Evolutionary conservation across 352 stramenopile species (phyloP).

Genomic region (Phytophthora pinifolia): DNA sequence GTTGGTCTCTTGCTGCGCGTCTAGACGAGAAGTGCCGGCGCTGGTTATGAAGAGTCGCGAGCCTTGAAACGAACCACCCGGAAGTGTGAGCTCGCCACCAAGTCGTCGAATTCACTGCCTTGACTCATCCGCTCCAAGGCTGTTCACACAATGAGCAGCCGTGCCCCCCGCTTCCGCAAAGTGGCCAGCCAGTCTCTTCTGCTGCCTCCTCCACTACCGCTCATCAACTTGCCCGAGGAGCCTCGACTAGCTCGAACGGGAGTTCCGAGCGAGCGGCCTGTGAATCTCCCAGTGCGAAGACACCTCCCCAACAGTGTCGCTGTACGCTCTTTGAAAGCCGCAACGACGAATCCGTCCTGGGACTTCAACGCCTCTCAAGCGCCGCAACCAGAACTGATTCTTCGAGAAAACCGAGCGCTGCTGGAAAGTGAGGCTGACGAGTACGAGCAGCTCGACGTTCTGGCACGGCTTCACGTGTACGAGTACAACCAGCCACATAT

Average conservation of each 20-base stretch:
- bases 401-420: conserved; percentile 42
- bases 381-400: conserved; percentile 39
- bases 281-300: conserved; percentile 47
- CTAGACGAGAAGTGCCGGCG: too few relatives aligned
- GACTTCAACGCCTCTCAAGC: conserved; percentile 9
- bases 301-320: conserved; percentile 27
- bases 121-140: too few relatives aligned
- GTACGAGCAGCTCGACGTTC: conserved; percentile 29
- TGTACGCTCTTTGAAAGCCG: conserved; percentile 6
- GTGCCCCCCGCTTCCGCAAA: conserved; percentile 28
- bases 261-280: conserved; percentile 34
- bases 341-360: not conserved
- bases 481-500: conserved; percentile 70
- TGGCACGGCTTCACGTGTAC: conserved; percentile 53
- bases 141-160: conserved; percentile 15
- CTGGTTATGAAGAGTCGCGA: too few relatives aligned
- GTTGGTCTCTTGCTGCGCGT: too few relatives aligned
- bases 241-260: conserved; percentile 42
- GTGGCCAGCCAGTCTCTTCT: conserved; percentile 28
- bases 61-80: too few relatives aligned
- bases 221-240: conserved; percentile 63
- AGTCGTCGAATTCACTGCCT: not conserved
- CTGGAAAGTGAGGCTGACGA: conserved; percentile 40
- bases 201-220: conserved; percentile 55
- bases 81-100: conserved; percentile 5